Conservation (phyloP, 345 rosid genomes). For the Brassica nigra region DNA sequence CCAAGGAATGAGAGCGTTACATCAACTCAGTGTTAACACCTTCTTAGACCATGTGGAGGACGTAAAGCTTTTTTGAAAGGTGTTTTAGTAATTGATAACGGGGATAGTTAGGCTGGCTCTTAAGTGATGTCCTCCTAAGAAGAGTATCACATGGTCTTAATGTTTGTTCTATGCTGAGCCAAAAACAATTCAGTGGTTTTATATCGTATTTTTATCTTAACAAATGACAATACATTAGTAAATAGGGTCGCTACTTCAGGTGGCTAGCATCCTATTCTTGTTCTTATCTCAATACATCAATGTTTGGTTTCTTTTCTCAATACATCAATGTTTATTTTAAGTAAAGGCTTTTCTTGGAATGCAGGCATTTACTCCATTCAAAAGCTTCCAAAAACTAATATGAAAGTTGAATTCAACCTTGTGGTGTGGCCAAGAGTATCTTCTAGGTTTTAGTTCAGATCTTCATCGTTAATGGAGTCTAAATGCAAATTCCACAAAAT, state of each 20-base stretch:
- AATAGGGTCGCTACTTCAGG: too few species aligned
- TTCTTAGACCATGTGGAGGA: not conserved
- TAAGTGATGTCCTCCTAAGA: not conserved
- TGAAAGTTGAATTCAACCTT: not conserved
- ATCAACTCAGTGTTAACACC: not conserved
- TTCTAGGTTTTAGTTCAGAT: not conserved
- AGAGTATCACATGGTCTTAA: not conserved
- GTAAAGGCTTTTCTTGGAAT: too few species aligned
- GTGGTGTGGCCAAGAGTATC: not conserved
- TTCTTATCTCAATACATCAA: too few species aligned
- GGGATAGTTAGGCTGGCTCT: not conserved
- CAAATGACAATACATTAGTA: too few species aligned
- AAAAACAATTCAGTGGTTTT: not conserved
- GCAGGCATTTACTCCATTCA: too few species aligned
- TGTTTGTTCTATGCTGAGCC: not conserved
- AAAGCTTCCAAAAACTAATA: too few species aligned
- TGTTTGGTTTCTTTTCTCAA: too few species aligned
- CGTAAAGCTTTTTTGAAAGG: too few species aligned
- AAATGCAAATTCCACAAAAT: constrained; percentile 2
- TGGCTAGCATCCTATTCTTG: too few species aligned
- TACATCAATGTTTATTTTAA: too few species aligned
- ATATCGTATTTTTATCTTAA: too few species aligned
- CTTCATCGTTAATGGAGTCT: constrained; percentile 17
- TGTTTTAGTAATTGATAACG: too few species aligned
- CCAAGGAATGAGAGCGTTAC: not conserved